A percentile compares a stretch with the other conserved stretches of the same genome.
Conservation (phyloP, 2,329 filamentous ascomycete genomes). For the Sporothrix brunneoviolacea region DNA sequence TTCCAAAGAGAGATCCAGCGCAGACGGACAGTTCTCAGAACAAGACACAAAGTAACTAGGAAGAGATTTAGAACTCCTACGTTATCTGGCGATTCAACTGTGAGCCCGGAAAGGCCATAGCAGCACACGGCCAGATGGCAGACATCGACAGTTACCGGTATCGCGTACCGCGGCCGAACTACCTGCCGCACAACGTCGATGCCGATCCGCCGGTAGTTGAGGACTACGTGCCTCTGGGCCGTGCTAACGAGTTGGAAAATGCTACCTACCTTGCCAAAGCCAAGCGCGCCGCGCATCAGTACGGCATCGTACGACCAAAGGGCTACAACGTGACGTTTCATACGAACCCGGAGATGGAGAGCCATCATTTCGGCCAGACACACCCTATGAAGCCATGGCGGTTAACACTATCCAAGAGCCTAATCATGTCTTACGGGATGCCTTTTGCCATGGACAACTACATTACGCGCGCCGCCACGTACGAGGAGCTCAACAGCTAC, state of each 20-base stretch:
- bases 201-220: constrained; percentile 45
- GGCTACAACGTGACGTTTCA: constrained; percentile 94
- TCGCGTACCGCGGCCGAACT: constrained; percentile 52
- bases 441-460: constrained; percentile 96
- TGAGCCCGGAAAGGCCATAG: too few relatives aligned
- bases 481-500: constrained; percentile 80
- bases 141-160: constrained; percentile 44
- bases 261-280: constrained; percentile 51
- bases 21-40: too few relatives aligned
- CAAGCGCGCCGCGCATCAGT: constrained; percentile 48
- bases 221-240: constrained; percentile 45
- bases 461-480: constrained; percentile 73
- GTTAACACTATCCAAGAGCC: constrained; percentile 86
- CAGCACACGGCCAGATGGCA: too few relatives aligned
- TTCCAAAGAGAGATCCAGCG: too few relatives aligned
- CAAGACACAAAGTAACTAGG: too few relatives aligned
- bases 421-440: constrained; percentile 92
- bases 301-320: constrained; percentile 71
- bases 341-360: constrained; percentile 89
- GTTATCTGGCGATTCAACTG: too few relatives aligned
- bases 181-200: constrained; percentile 49
- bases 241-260: constrained; percentile 47
- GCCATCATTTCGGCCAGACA: constrained; percentile 91
- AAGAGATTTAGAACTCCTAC: too few relatives aligned
- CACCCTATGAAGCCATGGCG: constrained; percentile 99